Evolutionary conservation across 805 yeast genomes (phyloP), one percentile per base, ranked within the genome.

Genomic region (Starmerella roubikii): DNA sequence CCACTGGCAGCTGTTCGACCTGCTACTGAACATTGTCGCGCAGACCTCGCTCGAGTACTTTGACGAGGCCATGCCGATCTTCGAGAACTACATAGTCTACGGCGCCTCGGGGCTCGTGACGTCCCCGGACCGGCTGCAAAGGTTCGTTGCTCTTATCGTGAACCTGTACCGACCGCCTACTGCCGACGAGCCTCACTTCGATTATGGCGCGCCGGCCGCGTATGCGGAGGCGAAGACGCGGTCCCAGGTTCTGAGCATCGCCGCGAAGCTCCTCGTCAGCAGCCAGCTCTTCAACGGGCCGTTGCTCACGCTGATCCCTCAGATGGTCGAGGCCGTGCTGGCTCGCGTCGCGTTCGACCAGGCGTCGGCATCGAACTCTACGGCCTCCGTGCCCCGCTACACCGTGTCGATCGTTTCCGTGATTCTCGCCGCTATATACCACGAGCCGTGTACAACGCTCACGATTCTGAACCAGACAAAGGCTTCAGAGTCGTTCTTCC

Each of bases 1-100:
- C 24, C 74, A 85, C 66, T 88, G 96, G 95, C 66, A 66, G 39
- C 59, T 77, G 34, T 75, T 84, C 49, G 72, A 67, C 37, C 55
- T 64, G 32, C 58, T 81, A 64, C 63, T 37, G 52, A 58, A 44
- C 34, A 56, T 46, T 19, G 55, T 60, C 48, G 56, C 54, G 33
- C 60, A 59, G 3, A 56, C 59, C 10, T 74, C 74, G 18, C 64
- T 71, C 51, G 79, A 83, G 4, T 60, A 76, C 53, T 52, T 84
- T 32, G 94, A 82, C 49, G 96, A 86, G 47, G 66, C 80, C 33
- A 62, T 70, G 54, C 78, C 86, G 7, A 68, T 81, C 15, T 60
- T 91, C 41, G 79, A 78, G 50, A 83, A 83, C 59, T 82, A 71
- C 52, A 60, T 86, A 50, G 71, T 76, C 23, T 73, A 69, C 47